phyloP scores from a whole-genome alignment of 2,329 filamentous ascomycete species.

The Paradendryphiella salina region DNA sequence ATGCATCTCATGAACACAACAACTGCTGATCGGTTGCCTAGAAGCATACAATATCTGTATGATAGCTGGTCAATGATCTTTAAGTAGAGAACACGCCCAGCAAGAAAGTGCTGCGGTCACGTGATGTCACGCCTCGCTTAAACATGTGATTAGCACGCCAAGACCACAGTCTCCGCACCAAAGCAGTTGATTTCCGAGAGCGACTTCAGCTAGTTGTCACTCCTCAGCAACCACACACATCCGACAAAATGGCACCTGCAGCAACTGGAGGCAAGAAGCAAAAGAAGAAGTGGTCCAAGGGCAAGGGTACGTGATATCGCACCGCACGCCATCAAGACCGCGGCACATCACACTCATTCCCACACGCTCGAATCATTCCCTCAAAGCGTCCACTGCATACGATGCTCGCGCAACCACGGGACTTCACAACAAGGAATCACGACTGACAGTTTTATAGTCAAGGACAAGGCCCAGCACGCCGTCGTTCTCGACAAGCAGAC shows the following conservation, averaged over 20 bases:
- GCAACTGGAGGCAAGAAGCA: conserved; percentile 74
- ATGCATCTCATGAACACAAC: too few species aligned
- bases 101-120: background rate
- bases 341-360: conserved; percentile 2
- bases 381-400: background rate
- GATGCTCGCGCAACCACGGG: conserved; percentile 8
- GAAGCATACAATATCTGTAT: background rate
- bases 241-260: conserved; percentile 55
- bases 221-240: conserved; percentile 46
- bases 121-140: conserved; percentile 27
- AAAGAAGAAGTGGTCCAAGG: conserved; percentile 80
- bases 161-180: conserved; percentile 30
- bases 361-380: background rate
- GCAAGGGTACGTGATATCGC: conserved; percentile 56
- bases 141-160: conserved; percentile 19
- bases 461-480: conserved; percentile 99
- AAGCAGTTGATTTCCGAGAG: background rate
- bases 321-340: conserved; percentile 22
- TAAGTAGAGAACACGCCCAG: background rate
- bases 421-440: conserved; percentile 15
- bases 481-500: conserved; percentile 98
- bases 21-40: too few species aligned
- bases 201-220: conserved; percentile 19
- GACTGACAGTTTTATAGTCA: conserved; percentile 66
- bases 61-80: background rate